Percentiles rank a stretch among this genome's conserved stretches.
Conservation (phyloP, 2,329 filamentous ascomycete genomes). For the Botryosphaeria dothidea region DNA sequence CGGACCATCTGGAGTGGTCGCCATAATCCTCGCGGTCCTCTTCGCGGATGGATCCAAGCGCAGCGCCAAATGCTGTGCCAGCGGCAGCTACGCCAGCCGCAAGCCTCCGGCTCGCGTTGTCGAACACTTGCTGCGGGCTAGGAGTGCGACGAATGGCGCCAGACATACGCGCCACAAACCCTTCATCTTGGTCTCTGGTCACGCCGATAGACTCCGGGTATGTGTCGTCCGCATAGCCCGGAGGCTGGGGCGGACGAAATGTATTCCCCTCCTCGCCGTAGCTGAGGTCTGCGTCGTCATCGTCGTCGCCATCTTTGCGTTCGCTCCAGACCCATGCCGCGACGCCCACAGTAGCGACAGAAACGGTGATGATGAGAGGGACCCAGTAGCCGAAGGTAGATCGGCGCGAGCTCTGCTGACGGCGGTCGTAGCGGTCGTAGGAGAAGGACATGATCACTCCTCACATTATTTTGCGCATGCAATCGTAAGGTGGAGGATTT, state of each 20-base stretch:
- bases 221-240: conserved; percentile 27
- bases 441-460: conserved; percentile 39
- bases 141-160: conserved; percentile 79
- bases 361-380: conserved; percentile 81
- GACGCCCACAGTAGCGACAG: conserved; percentile 80
- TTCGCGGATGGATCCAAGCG: conserved; percentile 79
- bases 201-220: conserved; percentile 10
- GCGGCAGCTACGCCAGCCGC: conserved; percentile 80
- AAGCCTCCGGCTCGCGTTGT: conserved; percentile 78
- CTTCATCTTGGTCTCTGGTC: conserved; percentile 39
- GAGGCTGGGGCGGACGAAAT: conserved; percentile 21
- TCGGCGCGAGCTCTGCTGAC: conserved; percentile 53
- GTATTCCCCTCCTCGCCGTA: conserved; percentile 10
- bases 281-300: conserved; percentile 37
- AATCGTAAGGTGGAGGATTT: neutral
- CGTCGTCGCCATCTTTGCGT: conserved; percentile 67
- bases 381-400: conserved; percentile 80
- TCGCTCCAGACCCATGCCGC: conserved; percentile 95
- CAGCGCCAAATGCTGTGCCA: conserved; percentile 78
- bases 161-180: conserved; percentile 76
- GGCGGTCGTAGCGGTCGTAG: conserved; percentile 61
- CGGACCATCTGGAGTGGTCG: conserved; percentile 89
- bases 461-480: conserved; percentile 15
- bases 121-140: conserved; percentile 85
- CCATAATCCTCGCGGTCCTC: conserved; percentile 78